phyloP scores from a whole-genome alignment of 1,284 basidiomycete genomes.

The Coniferiporia weirii region DNA sequence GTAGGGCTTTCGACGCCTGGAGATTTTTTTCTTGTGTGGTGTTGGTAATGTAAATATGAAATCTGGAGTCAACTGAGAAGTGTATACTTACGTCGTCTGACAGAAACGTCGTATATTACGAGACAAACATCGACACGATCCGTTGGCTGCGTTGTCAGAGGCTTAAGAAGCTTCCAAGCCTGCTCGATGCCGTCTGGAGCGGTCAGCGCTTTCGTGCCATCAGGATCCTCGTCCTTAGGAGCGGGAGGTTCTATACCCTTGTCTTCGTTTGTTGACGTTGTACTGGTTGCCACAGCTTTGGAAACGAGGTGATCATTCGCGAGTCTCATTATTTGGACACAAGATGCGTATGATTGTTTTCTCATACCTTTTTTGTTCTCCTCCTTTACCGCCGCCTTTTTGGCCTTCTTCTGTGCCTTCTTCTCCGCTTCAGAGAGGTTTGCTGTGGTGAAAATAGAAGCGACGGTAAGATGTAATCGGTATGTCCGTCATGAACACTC shows the following conservation, averaged over 20 bases:
- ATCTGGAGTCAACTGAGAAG: neutral
- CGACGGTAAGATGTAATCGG: neutral
- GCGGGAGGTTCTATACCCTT: constrained; percentile 66
- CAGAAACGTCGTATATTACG: constrained; percentile 74
- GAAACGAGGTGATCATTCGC: neutral
- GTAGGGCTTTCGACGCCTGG: constrained; percentile 72
- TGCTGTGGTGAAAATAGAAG: constrained; percentile 20
- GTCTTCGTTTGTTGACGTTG: constrained; percentile 52
- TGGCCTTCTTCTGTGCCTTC: constrained; percentile 88
- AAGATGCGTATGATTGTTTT: constrained; percentile 15
- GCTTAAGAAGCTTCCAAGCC: constrained; percentile 71
- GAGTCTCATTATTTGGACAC: constrained; percentile 5
- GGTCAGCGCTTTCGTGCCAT: constrained; percentile 67
- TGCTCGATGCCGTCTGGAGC: constrained; percentile 69
- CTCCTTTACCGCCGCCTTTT: constrained; percentile 75
- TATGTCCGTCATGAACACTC: constrained; percentile 19
- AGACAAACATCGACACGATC: constrained; percentile 69
- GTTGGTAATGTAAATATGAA: neutral
- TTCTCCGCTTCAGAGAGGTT: constrained; percentile 66
- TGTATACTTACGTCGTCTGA: constrained; percentile 60
- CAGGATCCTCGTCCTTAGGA: constrained; percentile 78
- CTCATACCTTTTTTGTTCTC: constrained; percentile 55
- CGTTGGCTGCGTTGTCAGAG: constrained; percentile 51
- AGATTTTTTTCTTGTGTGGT: constrained; percentile 64
- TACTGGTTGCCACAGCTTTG: constrained; percentile 22